Conservation (phyloP, 106 monocot species). For the Ottelia alismoides region DNA sequence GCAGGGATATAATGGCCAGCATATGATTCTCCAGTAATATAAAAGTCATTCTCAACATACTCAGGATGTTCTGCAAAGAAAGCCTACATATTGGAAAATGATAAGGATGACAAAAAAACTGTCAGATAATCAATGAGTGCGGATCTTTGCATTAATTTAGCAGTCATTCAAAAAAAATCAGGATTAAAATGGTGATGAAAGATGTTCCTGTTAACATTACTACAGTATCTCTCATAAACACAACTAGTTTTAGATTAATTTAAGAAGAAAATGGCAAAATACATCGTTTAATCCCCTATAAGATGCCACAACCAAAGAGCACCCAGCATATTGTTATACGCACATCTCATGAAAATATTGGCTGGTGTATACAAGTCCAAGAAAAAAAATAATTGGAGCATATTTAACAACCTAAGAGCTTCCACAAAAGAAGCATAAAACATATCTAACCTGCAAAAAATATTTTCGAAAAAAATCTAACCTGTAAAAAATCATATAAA, state of each 20-base stretch:
- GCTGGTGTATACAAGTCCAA: no score
- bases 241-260: background rate
- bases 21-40: constrained; percentile 89
- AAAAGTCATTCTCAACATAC: constrained; percentile 69
- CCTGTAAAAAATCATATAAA: constrained; percentile 86
- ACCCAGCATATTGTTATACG: no score
- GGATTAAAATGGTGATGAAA: background rate
- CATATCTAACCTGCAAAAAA: constrained; percentile 6
- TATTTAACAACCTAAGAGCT: background rate
- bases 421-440: no score
- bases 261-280: no score
- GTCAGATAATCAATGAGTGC: no score
- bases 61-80: constrained; percentile 69
- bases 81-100: constrained; percentile 25
- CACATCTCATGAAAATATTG: no score
- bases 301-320: no score
- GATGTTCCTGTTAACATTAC: background rate
- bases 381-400: background rate
- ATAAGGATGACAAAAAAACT: background rate
- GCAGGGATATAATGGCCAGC: constrained; percentile 94
- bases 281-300: no score
- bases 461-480: background rate
- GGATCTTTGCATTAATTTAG: no score
- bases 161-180: no score
- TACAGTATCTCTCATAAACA: no score